Percentiles rank a stretch among this genome's conserved stretches.
phyloP scores from a whole-genome alignment of 768 basidiomycete genomes.

The Amanita rimosa region DNA sequence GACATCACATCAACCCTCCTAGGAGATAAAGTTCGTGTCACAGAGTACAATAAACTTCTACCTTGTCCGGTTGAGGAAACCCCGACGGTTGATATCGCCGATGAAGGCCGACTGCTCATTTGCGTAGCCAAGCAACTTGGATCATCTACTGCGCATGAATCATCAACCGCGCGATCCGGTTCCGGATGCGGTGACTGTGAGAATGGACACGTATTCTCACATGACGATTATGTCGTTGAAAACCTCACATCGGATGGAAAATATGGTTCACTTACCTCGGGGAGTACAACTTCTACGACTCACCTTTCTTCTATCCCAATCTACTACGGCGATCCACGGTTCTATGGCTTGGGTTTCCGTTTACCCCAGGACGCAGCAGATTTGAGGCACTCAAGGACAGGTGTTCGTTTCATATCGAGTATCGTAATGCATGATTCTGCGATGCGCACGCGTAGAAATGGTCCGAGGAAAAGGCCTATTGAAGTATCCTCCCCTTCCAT shows the following conservation, averaged over 20 bases:
- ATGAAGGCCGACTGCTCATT: background rate
- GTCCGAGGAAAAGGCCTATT: background rate
- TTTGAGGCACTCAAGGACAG: background rate
- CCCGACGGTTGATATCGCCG: background rate
- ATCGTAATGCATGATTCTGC: background rate
- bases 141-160: background rate
- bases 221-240: background rate
- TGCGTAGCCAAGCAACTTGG: too few species aligned
- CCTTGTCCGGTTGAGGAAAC: background rate
- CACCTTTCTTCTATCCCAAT: background rate
- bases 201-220: background rate
- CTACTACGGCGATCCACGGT: background rate
- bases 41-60: background rate
- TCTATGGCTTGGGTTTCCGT: background rate
- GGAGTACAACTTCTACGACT: background rate
- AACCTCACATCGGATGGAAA: background rate
- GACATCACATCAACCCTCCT: background rate
- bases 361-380: background rate
- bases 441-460: background rate
- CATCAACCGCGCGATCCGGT: background rate
- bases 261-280: background rate
- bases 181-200: background rate
- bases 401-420: background rate
- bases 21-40: background rate
- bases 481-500: constrained; percentile 1